These are phyloP conservation scores for Obelidium mucronatum DNA, from an alignment of 192 early-diverging fungal species.

Conservation along the genomic window DNA sequence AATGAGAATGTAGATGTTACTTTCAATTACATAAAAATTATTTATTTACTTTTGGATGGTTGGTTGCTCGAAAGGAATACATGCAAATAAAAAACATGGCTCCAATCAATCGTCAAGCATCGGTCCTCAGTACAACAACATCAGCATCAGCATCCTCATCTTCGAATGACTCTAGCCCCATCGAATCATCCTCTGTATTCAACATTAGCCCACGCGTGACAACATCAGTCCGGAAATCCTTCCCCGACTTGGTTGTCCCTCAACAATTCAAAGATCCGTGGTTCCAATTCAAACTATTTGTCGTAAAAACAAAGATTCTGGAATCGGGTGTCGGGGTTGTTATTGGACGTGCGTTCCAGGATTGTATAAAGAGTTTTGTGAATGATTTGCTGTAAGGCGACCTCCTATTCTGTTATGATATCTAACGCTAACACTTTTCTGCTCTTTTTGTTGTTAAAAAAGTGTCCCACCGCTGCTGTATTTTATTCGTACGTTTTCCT, in stretches of 20 bases:
- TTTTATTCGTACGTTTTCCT: too few relatives aligned
- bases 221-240: background rate
- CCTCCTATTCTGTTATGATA: too few relatives aligned
- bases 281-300: slow-evolving; percentile 40
- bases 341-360: slow-evolving; percentile 40
- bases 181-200: background rate
- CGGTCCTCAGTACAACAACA: too few relatives aligned
- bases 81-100: too few relatives aligned
- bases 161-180: background rate
- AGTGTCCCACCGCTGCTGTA: too few relatives aligned
- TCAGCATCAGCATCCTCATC: background rate
- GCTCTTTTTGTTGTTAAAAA: too few relatives aligned
- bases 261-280: slow-evolving; percentile 15
- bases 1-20: background rate
- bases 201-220: background rate
- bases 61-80: too few relatives aligned
- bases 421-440: too few relatives aligned
- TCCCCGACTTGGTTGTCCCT: background rate
- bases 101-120: too few relatives aligned
- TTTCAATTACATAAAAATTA: too few relatives aligned
- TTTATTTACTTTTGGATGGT: too few relatives aligned
- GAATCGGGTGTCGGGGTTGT: slow-evolving; percentile 43
- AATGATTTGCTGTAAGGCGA: slow-evolving; percentile 40
- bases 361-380: slow-evolving; percentile 36
- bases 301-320: slow-evolving; percentile 39